Base-by-base conservation (phyloP, 2,329 filamentous ascomycete genomes). In the Hansfordia pulvinata region DNA sequence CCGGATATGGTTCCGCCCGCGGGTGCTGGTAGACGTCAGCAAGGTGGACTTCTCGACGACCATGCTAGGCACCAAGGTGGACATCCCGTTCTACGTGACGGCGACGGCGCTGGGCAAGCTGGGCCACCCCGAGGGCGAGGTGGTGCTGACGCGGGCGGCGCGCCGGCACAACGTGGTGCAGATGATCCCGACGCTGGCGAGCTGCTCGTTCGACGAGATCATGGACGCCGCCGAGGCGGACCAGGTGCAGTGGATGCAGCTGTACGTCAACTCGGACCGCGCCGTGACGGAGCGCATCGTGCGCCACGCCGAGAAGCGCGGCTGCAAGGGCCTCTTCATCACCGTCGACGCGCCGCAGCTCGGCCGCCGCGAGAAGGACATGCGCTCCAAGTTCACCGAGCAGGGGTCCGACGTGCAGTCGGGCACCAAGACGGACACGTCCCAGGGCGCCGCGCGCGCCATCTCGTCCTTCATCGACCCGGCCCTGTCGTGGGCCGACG, bases 381-480 rank as follows among this genome's bases (percentile, higher is more conserved):
- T 96, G 90, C 81, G 90, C 20, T 72, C 69, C 38, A 96, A 96
- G 54, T 93, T 92, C 49, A 72, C 71, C 19, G 88, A 93, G 40
- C 69, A 69, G 10, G 88, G 86, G 7, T 80, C 78, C 16, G 80
- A 75, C 44, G 83, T 96, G 10, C 90, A 96, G 54, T 61, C 60
- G 9, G 82, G 80, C 26, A 65, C 76, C 32, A 53, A 65, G 28
- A 83, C 88, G 12, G 86, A 96, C 53, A 84, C 74, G 34, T 81
- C 74, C 11, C 90, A 98, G 60, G 90, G 90, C 26, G 90, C 88
- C 2, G 88, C 90, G 5, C 74, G 90, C 35, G 90, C 90, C 35
- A 98, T 98, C 45, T 93, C 83, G 17, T 84, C 73, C 32, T 98
- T 98, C 54, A 98, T 98, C 58, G 90, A 98, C 61, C 90, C 90